Conservation (phyloP, 192 early-diverging fungal genomes). For the Pecoramyces ruminantium region DNA sequence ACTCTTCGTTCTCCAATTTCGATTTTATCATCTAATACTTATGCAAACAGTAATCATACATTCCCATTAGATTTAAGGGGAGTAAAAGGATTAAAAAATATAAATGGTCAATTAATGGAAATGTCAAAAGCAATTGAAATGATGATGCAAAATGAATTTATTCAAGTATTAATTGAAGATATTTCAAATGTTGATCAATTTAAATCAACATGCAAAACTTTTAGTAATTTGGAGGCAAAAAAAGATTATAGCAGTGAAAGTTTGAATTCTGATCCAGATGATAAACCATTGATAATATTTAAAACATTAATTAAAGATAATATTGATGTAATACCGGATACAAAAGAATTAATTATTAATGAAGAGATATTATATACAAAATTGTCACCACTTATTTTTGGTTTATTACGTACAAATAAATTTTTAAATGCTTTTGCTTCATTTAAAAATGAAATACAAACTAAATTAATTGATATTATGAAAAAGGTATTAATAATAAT, state of each 20-base stretch:
- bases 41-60: conserved; percentile 20
- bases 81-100: conserved; percentile 36
- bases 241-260: conserved; percentile 12
- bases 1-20: conserved; percentile 4
- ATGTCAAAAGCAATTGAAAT: conserved; percentile 43
- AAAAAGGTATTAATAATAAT: conserved; percentile 37
- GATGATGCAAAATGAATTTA: conserved; percentile 61
- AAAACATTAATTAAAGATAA: background rate
- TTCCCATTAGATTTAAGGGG: conserved; percentile 33
- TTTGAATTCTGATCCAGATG: background rate
- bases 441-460: conserved; percentile 59
- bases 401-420: conserved; percentile 56
- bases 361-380: background rate
- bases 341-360: background rate
- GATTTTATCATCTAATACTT: conserved; percentile 18
- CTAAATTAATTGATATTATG: conserved; percentile 58
- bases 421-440: conserved; percentile 46
- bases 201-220: conserved; percentile 20
- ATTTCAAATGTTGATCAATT: conserved; percentile 32
- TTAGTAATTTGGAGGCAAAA: background rate
- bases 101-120: conserved; percentile 39
- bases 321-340: background rate
- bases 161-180: conserved; percentile 40
- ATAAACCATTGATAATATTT: conserved; percentile 1
- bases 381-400: conserved; percentile 57